Percentiles rank a stretch among this genome's conserved stretches.
Conservation (phyloP, 176 grass and related monocot species). For the Musa acuminata region DNA sequence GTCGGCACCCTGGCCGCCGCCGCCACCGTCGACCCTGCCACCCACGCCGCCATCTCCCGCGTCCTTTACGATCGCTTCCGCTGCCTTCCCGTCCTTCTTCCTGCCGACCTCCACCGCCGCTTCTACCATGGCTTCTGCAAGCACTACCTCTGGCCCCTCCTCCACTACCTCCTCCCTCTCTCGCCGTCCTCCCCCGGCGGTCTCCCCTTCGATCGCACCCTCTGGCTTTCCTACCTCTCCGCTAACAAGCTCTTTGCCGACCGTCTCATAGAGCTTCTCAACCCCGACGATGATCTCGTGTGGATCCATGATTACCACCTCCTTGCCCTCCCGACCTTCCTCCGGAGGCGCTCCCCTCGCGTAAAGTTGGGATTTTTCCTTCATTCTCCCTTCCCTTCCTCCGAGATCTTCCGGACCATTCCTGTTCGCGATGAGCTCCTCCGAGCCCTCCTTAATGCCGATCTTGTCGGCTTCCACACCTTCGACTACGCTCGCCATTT, state of each 20-base stretch:
- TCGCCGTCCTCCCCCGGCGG: constrained; percentile 5
- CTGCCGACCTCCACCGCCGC: neutral
- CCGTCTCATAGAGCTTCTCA: constrained; percentile 19
- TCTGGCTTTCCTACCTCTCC: constrained; percentile 16
- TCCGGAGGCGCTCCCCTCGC: constrained; percentile 25
- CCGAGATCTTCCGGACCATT: constrained; percentile 28
- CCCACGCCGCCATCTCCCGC: constrained; percentile 18
- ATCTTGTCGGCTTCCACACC: constrained; percentile 48
- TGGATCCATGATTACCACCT: constrained; percentile 51
- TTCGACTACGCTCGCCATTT: constrained; percentile 31
- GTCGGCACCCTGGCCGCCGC: constrained; percentile 36
- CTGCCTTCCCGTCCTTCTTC: constrained; percentile 40
- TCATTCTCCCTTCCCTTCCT: constrained; percentile 38
- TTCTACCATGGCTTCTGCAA: constrained; percentile 51
- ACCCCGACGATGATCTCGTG: constrained; percentile 30
- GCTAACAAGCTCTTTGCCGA: constrained; percentile 30
- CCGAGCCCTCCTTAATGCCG: constrained; percentile 30
- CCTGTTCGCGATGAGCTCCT: constrained; percentile 24
- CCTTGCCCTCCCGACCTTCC: constrained; percentile 27
- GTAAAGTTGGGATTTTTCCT: constrained; percentile 39
- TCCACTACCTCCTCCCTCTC: constrained; percentile 36
- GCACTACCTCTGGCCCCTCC: constrained; percentile 47
- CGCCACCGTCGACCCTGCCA: neutral
- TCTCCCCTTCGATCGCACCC: constrained; percentile 8
- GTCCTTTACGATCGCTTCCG: constrained; percentile 27